Conservation (phyloP, 1,284 basidiomycete genomes). For the Puccinia coronata region DNA sequence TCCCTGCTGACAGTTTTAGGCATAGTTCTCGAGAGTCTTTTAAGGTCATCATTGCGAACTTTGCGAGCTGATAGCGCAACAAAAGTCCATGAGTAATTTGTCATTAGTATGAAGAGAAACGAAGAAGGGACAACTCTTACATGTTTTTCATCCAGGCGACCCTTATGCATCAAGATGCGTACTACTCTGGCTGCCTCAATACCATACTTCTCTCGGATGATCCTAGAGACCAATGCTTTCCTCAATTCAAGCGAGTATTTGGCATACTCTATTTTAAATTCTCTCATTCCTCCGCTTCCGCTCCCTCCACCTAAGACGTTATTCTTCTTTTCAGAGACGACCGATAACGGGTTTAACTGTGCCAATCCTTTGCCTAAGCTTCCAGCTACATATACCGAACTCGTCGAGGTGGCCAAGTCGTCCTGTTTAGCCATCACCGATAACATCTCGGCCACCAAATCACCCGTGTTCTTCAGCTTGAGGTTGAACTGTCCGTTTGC, state of each 20-base stretch:
- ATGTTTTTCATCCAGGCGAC: slow-evolving; percentile 44
- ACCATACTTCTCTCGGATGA: slow-evolving; percentile 36
- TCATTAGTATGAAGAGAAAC: background rate
- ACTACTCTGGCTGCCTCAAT: slow-evolving; percentile 43
- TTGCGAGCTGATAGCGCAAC: background rate
- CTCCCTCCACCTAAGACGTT: slow-evolving; percentile 18
- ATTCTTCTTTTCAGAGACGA: slow-evolving; percentile 42
- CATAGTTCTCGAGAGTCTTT: slow-evolving; percentile 44
- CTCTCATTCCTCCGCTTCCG: slow-evolving; percentile 44
- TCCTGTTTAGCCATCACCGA: slow-evolving; percentile 42
- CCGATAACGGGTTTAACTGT: slow-evolving; percentile 35
- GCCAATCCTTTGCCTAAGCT: slow-evolving; percentile 22
- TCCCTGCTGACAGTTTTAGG: slow-evolving; percentile 30
- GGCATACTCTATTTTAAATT: slow-evolving; percentile 44
- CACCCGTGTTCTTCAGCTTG: slow-evolving; percentile 46
- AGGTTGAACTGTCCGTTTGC: slow-evolving; percentile 40
- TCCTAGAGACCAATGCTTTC: slow-evolving; percentile 31
- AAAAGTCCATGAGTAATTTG: background rate
- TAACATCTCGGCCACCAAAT: slow-evolving; percentile 39
- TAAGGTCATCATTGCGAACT: slow-evolving; percentile 45
- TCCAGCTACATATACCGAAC: slow-evolving; percentile 22
- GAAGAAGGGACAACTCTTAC: background rate
- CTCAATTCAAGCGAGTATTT: slow-evolving; percentile 34
- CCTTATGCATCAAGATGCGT: slow-evolving; percentile 34
- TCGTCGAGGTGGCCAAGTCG: slow-evolving; percentile 38